Evolutionary conservation across 257 asterid genomes (phyloP).

Genomic region (Striga asiatica): DNA sequence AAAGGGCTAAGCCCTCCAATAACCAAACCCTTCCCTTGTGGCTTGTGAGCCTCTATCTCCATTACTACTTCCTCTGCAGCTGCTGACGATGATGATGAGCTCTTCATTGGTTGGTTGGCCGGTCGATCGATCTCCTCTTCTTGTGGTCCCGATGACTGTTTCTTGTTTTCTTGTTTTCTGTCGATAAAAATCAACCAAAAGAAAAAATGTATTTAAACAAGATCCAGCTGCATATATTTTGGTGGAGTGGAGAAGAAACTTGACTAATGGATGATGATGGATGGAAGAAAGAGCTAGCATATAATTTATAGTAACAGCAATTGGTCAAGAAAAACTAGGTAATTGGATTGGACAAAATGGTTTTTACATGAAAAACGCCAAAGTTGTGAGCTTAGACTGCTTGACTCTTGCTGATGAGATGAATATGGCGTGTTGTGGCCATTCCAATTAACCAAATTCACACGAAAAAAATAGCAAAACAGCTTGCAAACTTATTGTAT

Average conservation of each 20-base stretch:
- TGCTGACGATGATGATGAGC: slow-evolving; percentile 11
- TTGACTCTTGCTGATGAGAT: no score
- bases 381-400: slow-evolving; percentile 32
- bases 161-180: no score
- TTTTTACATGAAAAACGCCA: slow-evolving; percentile 21
- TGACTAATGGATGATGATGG: background rate
- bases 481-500: background rate
- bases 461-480: background rate
- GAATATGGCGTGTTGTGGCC: no score
- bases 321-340: no score
- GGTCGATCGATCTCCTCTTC: no score
- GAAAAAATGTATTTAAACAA: no score
- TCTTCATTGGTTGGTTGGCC: slow-evolving; percentile 17
- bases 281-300: no score
- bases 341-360: no score
- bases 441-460: background rate
- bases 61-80: slow-evolving; percentile 47
- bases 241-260: no score
- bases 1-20: slow-evolving; percentile 87
- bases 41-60: slow-evolving; percentile 85
- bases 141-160: no score
- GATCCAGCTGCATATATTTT: background rate
- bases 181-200: background rate
- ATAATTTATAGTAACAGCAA: no score
- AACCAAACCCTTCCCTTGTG: slow-evolving; percentile 41